phyloP scores from a whole-genome alignment of 1,284 basidiomycete genomes.

The Gymnopus androsaceus region DNA sequence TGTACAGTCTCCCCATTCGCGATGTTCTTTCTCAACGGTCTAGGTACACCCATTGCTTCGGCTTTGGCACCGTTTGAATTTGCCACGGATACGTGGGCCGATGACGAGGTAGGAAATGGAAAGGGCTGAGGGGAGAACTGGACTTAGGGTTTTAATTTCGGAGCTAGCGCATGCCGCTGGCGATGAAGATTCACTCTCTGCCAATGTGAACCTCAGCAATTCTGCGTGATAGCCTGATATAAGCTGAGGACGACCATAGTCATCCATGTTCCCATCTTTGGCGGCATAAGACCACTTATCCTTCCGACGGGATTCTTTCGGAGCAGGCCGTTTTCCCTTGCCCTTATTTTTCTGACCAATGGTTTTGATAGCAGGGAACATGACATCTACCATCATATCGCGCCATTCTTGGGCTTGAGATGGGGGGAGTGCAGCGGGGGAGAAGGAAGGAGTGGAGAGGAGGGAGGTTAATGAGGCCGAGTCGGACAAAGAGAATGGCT shows the following conservation, averaged over 20 bases:
- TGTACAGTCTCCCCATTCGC: slow-evolving; percentile 59
- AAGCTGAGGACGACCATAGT: slow-evolving; percentile 28
- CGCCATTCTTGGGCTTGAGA: slow-evolving; percentile 55
- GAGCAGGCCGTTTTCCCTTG: slow-evolving; percentile 16
- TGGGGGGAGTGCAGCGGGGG: slow-evolving; percentile 38
- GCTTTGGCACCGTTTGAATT: slow-evolving; percentile 80
- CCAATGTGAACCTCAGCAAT: slow-evolving; percentile 35
- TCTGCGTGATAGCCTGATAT: slow-evolving; percentile 39
- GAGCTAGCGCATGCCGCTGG: no score
- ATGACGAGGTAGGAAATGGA: slow-evolving; percentile 73
- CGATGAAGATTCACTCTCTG: no score
- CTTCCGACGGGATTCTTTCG: no score
- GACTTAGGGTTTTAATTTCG: no score
- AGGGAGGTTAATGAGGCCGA: background rate
- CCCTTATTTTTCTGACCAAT: slow-evolving; percentile 17
- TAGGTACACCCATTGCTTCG: slow-evolving; percentile 65
- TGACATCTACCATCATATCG: slow-evolving; percentile 46
- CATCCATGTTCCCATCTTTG: slow-evolving; percentile 24
- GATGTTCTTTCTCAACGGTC: slow-evolving; percentile 56
- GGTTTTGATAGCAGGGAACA: slow-evolving; percentile 54
- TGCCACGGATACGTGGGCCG: slow-evolving; percentile 81
- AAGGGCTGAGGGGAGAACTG: slow-evolving; percentile 29
- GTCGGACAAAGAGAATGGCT: no score
- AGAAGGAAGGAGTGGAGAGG: slow-evolving; percentile 30
- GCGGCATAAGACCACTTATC: no score